Evolutionary conservation across 352 stramenopile species (phyloP).

Genomic region (Phytopythium ostracodes): DNA sequence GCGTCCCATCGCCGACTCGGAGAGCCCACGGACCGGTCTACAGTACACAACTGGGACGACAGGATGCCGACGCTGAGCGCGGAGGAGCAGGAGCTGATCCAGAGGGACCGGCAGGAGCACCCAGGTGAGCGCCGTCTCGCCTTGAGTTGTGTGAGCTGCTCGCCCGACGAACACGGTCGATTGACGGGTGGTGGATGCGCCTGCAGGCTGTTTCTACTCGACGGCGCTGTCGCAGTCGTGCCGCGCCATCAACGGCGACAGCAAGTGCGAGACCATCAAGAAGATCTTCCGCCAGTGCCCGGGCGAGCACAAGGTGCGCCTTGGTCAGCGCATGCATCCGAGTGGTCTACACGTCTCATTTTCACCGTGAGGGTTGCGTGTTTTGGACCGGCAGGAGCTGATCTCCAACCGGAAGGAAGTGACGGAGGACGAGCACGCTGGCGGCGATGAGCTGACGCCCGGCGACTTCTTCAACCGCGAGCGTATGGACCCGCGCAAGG

Average conservation of each 20-base stretch:
- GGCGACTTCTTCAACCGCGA: slow-evolving; percentile 74
- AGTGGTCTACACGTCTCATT: too few relatives aligned
- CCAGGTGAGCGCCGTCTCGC: slow-evolving; percentile 26
- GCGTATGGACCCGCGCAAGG: slow-evolving; percentile 50
- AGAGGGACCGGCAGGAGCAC: slow-evolving; percentile 67
- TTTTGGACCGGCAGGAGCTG: slow-evolving; percentile 30
- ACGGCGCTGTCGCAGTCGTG: slow-evolving; percentile 76
- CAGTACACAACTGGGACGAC: too few relatives aligned
- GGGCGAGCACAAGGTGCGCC: slow-evolving; percentile 43
- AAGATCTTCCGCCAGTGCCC: slow-evolving; percentile 86
- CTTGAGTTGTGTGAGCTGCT: background rate
- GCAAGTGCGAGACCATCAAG: slow-evolving; percentile 81
- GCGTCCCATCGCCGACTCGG: background rate
- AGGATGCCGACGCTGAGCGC: slow-evolving; percentile 59
- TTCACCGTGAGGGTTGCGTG: too few relatives aligned
- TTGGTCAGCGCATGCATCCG: too few relatives aligned
- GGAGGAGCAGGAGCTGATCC: slow-evolving; percentile 70
- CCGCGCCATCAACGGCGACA: slow-evolving; percentile 76
- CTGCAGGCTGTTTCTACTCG: slow-evolving; percentile 71
- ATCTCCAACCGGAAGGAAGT: slow-evolving; percentile 79
- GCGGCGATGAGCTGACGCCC: slow-evolving; percentile 28
- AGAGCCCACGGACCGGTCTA: background rate
- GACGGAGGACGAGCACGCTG: slow-evolving; percentile 61
- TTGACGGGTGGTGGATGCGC: background rate
- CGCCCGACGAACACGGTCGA: background rate